Base-by-base conservation (phyloP, 2,329 filamentous ascomycete genomes). In the Aspergillus viridinutans region DNA sequence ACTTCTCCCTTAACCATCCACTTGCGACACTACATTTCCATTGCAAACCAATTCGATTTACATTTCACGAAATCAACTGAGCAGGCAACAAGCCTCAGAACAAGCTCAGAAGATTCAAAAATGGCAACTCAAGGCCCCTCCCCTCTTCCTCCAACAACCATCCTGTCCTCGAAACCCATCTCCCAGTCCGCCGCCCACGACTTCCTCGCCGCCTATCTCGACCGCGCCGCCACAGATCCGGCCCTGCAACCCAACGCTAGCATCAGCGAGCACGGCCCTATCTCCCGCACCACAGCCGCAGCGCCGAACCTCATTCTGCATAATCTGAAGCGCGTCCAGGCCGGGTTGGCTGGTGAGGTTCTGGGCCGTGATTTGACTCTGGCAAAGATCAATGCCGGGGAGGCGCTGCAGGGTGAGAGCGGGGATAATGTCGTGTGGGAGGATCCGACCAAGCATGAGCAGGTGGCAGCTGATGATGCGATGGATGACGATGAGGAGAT, bases 311-410 rank as follows among this genome's bases (percentile, higher is more conserved):
- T 78, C 21, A 74, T 75, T 25, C 65, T 78, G 47, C 76, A 78
- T 65, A 78, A 76, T 57, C 62, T 78, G 54, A 75, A 76, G 67
- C 75, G 76, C 48, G 73, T 78, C 35, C 73, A 78, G 64, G 74
- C 75, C 1, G 76, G 76, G 32, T 59, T 78, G 21, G 69, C 71
- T 0, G 76, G 76, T 2, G 74, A 78, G 52, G 68, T 76, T 21
- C 62, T 78, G 5, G 75, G 74, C 10, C 68, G 72, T 3, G 76
- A 78, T 64, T 55, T 77, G 54, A 68, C 71, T 8, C 66, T 76
- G 38, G 68, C 67, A 14, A 75, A 72, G 58, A 64, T 67, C 48
- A 70, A 66, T 28, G 75, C 59, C 63, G 72, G 66, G 50, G 72
- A 74, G 10, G 68, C 60, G 12, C 64, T 61, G 50, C 58, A 66